These are phyloP conservation scores for Calocybe cyanea DNA, from an alignment of 768 basidiomycete genomes.

Conservation along the genomic window DNA sequence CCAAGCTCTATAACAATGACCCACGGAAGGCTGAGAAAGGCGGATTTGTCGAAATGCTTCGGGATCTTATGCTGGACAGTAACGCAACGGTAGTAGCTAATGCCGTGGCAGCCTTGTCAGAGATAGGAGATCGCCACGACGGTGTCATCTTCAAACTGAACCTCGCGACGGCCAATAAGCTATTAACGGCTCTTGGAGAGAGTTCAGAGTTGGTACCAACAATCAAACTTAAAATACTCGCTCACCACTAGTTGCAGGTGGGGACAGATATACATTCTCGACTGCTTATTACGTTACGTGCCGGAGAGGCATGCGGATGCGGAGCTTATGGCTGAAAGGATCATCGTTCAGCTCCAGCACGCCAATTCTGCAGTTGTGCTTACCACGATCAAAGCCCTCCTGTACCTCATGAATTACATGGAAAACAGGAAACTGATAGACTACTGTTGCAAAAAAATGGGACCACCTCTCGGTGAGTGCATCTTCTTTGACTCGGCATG, in stretches of 20 bases:
- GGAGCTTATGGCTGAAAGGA: slow-evolving; percentile 92
- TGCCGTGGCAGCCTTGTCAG: slow-evolving; percentile 93
- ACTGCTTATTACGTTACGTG: slow-evolving; percentile 91
- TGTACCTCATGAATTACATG: slow-evolving; percentile 99
- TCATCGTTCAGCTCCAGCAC: slow-evolving; percentile 90
- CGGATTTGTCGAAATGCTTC: slow-evolving; percentile 86
- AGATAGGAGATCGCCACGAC: slow-evolving; percentile 93
- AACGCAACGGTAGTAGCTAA: slow-evolving; percentile 98
- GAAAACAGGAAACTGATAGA: slow-evolving; percentile 82
- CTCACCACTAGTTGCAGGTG: slow-evolving; percentile 51
- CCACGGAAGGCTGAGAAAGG: slow-evolving; percentile 82
- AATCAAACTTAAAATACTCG: neutral
- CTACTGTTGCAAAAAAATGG: slow-evolving; percentile 95
- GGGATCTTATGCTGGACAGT: slow-evolving; percentile 87
- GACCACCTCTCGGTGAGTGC: slow-evolving; percentile 82
- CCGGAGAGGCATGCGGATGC: slow-evolving; percentile 86
- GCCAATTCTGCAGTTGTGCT: slow-evolving; percentile 99
- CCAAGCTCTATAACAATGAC: slow-evolving; percentile 90
- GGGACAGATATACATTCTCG: slow-evolving; percentile 98
- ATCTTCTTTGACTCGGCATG: neutral
- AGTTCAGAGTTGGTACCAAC: slow-evolving; percentile 84
- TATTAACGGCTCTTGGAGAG: slow-evolving; percentile 88
- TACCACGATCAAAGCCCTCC: slow-evolving; percentile 93
- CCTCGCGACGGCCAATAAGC: slow-evolving; percentile 79
- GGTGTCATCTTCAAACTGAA: slow-evolving; percentile 93